These are phyloP conservation scores for Cystobasidium slooffiae DNA, from an alignment of 1,284 basidiomycete genomes.

Conservation along the genomic window DNA sequence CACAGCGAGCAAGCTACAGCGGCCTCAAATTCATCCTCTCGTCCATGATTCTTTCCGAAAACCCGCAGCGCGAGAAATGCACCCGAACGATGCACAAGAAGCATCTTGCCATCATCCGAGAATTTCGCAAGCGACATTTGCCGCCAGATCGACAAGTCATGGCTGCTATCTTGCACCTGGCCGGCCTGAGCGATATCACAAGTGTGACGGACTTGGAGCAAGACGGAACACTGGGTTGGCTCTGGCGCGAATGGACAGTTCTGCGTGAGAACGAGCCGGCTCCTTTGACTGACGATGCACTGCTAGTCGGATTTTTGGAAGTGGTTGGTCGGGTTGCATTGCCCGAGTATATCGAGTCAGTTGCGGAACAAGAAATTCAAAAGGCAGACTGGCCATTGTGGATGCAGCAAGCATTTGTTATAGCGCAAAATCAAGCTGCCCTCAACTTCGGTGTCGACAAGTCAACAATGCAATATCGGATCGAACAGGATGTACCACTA, in stretches of 20 bases:
- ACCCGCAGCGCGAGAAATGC: too few species aligned
- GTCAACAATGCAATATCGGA: not conserved
- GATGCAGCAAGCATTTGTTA: not conserved
- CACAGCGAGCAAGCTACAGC: not conserved
- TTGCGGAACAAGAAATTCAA: not conserved
- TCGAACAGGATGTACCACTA: not conserved
- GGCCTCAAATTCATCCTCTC: constrained; percentile 19
- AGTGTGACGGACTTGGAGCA: not conserved
- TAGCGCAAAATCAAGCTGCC: constrained; percentile 5
- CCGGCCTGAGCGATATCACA: not conserved
- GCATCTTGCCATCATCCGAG: too few species aligned
- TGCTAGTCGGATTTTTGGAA: constrained; percentile 19
- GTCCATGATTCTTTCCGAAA: not conserved
- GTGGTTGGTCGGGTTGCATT: not conserved
- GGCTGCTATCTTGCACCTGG: constrained; percentile 17
- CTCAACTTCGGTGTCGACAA: not conserved
- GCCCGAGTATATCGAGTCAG: not conserved
- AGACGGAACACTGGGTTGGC: constrained; percentile 1
- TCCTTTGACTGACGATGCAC: not conserved
- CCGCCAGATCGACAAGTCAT: constrained; percentile 22
- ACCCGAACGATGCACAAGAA: not conserved
- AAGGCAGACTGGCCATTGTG: not conserved
- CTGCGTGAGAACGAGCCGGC: constrained; percentile 9
- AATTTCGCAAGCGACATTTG: not conserved
- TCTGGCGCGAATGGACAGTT: constrained; percentile 21